These are phyloP conservation scores for Tuber brumale DNA, from an alignment of 495 filamentous ascomycete species.

Conservation along the genomic window DNA sequence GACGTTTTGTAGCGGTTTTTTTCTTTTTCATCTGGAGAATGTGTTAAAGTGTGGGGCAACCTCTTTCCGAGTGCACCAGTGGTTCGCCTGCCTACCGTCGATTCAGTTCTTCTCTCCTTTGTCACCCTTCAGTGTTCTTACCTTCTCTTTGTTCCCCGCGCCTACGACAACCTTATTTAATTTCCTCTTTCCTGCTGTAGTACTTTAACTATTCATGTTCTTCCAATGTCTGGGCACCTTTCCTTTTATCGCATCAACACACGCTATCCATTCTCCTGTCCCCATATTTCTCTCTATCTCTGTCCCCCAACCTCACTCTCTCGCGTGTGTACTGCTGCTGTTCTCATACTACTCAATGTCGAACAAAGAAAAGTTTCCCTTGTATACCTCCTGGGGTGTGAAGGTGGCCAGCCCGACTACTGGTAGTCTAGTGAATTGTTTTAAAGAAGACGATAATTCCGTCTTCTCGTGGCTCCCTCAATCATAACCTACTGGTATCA, in stretches of 20 bases:
- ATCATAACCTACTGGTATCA: neutral
- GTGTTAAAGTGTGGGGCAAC: constrained; percentile 12
- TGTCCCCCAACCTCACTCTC: constrained; percentile 9
- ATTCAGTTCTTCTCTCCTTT: constrained; percentile 24
- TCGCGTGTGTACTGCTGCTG: constrained; percentile 16
- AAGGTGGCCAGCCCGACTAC: neutral
- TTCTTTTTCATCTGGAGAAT: constrained; percentile 20
- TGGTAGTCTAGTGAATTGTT: neutral
- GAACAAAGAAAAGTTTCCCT: neutral
- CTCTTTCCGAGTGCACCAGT: constrained; percentile 3
- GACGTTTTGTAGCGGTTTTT: constrained; percentile 7
- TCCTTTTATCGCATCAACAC: constrained; percentile 41
- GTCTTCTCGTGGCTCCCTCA: neutral
- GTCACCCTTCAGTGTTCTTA: constrained; percentile 35
- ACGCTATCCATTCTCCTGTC: constrained; percentile 47
- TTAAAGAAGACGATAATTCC: neutral
- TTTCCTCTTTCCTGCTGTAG: constrained; percentile 39
- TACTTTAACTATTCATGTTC: constrained; percentile 26
- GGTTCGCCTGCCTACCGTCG: constrained; percentile 17
- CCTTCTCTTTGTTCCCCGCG: constrained; percentile 42
- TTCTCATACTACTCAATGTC: neutral
- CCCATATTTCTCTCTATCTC: constrained; percentile 38
- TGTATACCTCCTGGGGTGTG: neutral
- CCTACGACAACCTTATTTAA: constrained; percentile 39
- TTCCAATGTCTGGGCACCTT: constrained; percentile 23